Base-by-base conservation (phyloP, 2,329 filamentous ascomycete genomes). In the Truncatella angustata region DNA sequence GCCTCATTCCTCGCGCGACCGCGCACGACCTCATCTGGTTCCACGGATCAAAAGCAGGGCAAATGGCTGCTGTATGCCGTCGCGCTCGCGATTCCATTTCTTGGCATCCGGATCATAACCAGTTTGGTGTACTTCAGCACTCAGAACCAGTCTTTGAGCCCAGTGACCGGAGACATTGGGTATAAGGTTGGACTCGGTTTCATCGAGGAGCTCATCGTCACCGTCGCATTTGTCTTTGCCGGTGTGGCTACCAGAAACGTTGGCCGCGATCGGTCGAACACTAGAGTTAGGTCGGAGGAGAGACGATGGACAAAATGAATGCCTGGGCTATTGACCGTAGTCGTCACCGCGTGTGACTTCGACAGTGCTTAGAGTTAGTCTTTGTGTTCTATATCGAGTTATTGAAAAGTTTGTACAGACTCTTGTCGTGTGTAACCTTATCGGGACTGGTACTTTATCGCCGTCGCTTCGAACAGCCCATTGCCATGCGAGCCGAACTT, bases 271-370 rank as follows among this genome's bases (percentile, higher is more conserved):
- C 45, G 4, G 4, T 14, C 32, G 45, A 20, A 7, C 66, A 58
- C 10, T 42, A 66, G 4, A 67, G 68, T 32, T 70, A 70, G 47
- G 72, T 85, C 51, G 80, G 83, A 51, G 81, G 78, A 0, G 40
- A 24, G 40, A 32, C 7, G 28, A 7, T 32, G 14, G 28, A 32
- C 28, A 14, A 14, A 78, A 2, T 32, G n/a, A n/a, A n/a, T n/a
- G n/a, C n/a, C n/a, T n/a, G n/a, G n/a, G n/a, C n/a, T n/a, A n/a
- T n/a, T n/a, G n/a, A n/a, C n/a, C n/a, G n/a, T n/a, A n/a, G n/a
- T n/a, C n/a, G n/a, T n/a, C n/a, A n/a, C n/a, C n/a, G n/a, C n/a
- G n/a, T n/a, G n/a, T n/a, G n/a, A n/a, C n/a, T n/a, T n/a, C n/a
- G n/a, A n/a, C n/a, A n/a, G n/a, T n/a, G n/a, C n/a, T n/a, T n/a